Base-by-base conservation (phyloP, 495 filamentous ascomycete species). In the Filosporella fistucella region DNA sequence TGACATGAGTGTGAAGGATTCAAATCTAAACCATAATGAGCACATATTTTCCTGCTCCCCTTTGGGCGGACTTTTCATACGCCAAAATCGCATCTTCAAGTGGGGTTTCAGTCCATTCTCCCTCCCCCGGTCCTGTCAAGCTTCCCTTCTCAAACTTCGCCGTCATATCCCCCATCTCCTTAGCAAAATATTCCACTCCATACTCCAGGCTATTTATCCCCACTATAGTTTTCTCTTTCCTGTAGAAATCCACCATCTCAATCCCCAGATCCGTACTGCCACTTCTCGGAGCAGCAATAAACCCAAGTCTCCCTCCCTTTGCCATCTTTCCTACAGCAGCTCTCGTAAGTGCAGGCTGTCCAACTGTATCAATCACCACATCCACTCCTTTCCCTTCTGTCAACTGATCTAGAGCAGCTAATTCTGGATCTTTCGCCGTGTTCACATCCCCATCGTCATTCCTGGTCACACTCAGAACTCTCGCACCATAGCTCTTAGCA, bases 301-400 rank as follows among this genome's bases (percentile, higher is more conserved):
- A 64, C 1, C 43, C 52, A n/a, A 64, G 32, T 29, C 59, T 51
- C 0, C 64, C 64, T 21, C 52, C 45, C 14, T 37, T 37, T 2
- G 42, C 58, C 26, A 67, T 35, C 22, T 60, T 60, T 13, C 38
- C 50, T 20, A 65, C 38, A 10, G 64, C 52, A 10, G 55, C 52
- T 30, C 32, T 47, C 12, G 51, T 58, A 25, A 67, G 34, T 10
- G 47, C 47, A 6, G 58, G 47, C 28, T 60, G 42, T 4, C 66
- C 66, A 2, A 62, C 61, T 7, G 64, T 65, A 40, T 69, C 63
- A 33, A 69, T 43, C 12, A 66, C 56, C 11, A 64, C 63, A 52
- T 65, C 62, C 10, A 63, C 60, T 3, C 65, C 65, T 17, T 61
- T 55, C 2, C 56, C 60, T 9, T 35, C 44, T 4, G 64, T 67